phyloP scores from a whole-genome alignment of 495 filamentous ascomycete species.

The Penicillium desertorum region DNA sequence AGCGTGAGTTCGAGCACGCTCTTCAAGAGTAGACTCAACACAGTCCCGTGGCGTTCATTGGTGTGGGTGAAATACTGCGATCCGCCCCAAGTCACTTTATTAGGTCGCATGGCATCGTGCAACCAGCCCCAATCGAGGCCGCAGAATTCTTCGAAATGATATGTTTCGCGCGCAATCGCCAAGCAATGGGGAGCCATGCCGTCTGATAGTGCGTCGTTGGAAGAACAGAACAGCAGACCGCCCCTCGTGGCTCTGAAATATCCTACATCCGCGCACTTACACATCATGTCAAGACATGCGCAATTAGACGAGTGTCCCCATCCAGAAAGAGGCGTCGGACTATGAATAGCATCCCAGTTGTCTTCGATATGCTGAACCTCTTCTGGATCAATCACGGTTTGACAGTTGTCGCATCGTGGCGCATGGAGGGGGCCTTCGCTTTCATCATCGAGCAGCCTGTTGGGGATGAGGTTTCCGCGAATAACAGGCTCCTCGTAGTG shows the following conservation, averaged over 20 bases:
- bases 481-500: conserved; percentile 32
- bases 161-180: conserved; percentile 24
- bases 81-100: conserved; percentile 3
- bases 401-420: conserved; percentile 31
- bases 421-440: neutral
- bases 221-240: neutral
- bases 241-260: neutral
- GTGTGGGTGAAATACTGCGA: conserved; percentile 25
- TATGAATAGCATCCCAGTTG: neutral
- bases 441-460: conserved; percentile 9
- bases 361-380: neutral
- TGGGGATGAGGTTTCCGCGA: conserved; percentile 27
- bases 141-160: conserved; percentile 31
- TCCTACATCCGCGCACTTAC: neutral
- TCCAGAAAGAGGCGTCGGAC: neutral
- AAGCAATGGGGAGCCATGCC: conserved; percentile 16
- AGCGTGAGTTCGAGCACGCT: conserved; percentile 41
- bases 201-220: neutral
- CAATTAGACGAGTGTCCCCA: neutral
- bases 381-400: neutral
- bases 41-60: conserved; percentile 32
- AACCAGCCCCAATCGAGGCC: conserved; percentile 40
- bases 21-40: conserved; percentile 33
- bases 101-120: conserved; percentile 31
- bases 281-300: neutral